A percentile compares a stretch with the other conserved stretches of the same genome.
Conservation (phyloP, 208 protist species). For the Vickermania spadyakhi region DNA sequence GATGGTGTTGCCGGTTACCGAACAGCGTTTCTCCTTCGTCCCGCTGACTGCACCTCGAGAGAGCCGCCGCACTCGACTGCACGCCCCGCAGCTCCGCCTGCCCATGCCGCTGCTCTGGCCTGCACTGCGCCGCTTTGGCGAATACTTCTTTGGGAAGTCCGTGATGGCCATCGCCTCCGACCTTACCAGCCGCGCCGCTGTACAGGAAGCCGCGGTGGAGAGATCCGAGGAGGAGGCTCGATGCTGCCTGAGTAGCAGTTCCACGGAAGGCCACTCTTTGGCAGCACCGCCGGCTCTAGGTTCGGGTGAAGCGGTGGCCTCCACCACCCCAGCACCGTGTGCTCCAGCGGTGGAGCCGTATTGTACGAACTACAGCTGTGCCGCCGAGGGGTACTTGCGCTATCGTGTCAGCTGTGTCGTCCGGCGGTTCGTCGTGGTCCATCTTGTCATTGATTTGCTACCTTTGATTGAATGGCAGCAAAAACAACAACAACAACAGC, state of each 20-base stretch:
- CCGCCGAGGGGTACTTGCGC: slow-evolving; percentile 35
- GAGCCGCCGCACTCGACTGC: not conserved
- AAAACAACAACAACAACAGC: not conserved
- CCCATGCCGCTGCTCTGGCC: slow-evolving; percentile 13
- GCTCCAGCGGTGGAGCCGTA: slow-evolving; percentile 16
- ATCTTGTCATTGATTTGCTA: slow-evolving; percentile 25
- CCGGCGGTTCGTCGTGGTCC: slow-evolving; percentile 44
- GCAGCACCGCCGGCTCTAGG: not conserved
- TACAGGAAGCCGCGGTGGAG: not conserved
- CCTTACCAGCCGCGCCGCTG: not conserved
- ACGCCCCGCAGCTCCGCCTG: not conserved
- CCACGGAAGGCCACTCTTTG: no score
- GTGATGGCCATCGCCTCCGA: not conserved
- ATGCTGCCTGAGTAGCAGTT: no score
- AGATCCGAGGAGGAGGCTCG: not conserved
- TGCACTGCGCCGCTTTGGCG: slow-evolving; percentile 6
- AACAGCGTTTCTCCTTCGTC: not conserved
- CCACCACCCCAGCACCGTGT: slow-evolving; percentile 12
- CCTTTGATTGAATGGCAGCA: slow-evolving; percentile 14
- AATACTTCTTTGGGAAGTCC: slow-evolving; percentile 17
- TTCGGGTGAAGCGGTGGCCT: slow-evolving; percentile 15
- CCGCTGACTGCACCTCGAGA: not conserved
- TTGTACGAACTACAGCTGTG: slow-evolving; percentile 44
- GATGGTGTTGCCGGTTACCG: not conserved
- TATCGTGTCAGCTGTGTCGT: slow-evolving; percentile 42